Evolutionary conservation across 129 eudicot species (phyloP).

Genomic region (Pulicaria dysenterica): DNA sequence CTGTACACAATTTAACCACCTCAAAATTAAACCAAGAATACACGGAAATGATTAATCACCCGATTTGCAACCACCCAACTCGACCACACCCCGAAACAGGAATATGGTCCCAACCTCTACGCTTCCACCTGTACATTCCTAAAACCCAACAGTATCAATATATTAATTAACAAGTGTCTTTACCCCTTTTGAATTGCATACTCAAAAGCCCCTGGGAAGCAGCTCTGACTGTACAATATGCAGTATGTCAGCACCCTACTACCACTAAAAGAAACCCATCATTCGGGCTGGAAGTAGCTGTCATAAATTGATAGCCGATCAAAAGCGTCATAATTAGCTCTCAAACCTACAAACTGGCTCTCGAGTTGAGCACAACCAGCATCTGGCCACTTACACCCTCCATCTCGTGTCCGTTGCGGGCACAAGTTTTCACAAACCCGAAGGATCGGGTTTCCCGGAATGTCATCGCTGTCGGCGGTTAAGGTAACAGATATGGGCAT

Average conservation of each 20-base stretch:
- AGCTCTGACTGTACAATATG: slow-evolving; percentile 34
- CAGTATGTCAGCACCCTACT: slow-evolving; percentile 34
- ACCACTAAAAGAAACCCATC: slow-evolving; percentile 23
- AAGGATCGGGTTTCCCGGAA: slow-evolving; percentile 46
- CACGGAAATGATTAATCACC: slow-evolving; percentile 9
- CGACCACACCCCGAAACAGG: slow-evolving; percentile 1
- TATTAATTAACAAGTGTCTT: background rate
- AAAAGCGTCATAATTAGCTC: slow-evolving; percentile 89
- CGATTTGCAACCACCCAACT: slow-evolving; percentile 25
- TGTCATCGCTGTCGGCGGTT: slow-evolving; percentile 36
- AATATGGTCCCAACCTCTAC: slow-evolving; percentile 18
- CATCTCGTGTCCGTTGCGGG: slow-evolving; percentile 71
- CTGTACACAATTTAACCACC: slow-evolving; percentile 31
- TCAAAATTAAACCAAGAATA: background rate
- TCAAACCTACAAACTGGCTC: slow-evolving; percentile 86
- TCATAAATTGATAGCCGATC: slow-evolving; percentile 86
- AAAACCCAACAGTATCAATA: background rate
- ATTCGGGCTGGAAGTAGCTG: slow-evolving; percentile 73
- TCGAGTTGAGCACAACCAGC: slow-evolving; percentile 91
- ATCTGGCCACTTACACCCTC: slow-evolving; percentile 92
- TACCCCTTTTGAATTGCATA: slow-evolving; percentile 7
- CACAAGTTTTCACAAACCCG: slow-evolving; percentile 79
- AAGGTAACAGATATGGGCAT: slow-evolving; percentile 52
- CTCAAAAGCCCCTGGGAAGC: slow-evolving; percentile 19
- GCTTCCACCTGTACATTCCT: slow-evolving; percentile 27